Evolutionary conservation across 352 stramenopile genomes (phyloP), one percentile per base, ranked within the genome.

Genomic region (Sclerospora graminicola): DNA sequence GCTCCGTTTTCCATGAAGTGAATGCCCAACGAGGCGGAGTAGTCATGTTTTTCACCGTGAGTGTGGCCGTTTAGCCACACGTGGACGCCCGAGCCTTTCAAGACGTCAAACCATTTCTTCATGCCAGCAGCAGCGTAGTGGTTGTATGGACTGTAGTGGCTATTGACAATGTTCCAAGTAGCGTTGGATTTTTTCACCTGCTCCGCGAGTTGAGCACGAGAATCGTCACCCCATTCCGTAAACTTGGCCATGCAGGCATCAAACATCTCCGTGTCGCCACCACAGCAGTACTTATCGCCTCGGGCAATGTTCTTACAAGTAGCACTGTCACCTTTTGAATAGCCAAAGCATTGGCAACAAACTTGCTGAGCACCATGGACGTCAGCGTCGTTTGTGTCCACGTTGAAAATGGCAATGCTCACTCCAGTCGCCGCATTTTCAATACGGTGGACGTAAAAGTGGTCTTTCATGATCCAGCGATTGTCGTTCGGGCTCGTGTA

Each of bases 1-100:
- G 70, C 74, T 29, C 70, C 74, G 31, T 86, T 86, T 44, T 84
- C 74, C 23, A 86, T 56, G 32, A 86, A 86, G 46, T 86, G 74
- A 4, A 73, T 68, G 8, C 54, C 54, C 15, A 76, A 52, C 2
- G 52, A 46, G 41, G 41, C 23, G 6, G 53, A 61, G 40, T 61
- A 61, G 23, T 61, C 53, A 38, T 61, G 53, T 15, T 61, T 61
- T 27, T 61, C 52, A 14, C n/a, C n/a, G n/a, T n/a, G 53, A 1
- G 47, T 61, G 38, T 61, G 53, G 41, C 53, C 53, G n/a, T 61
- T 50, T 10, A 60, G 68, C 45, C 49, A 73, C 5, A 55, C 42
- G 4, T 73, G 62, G 28, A 73, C 48, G 30, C 49, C 65, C 29
- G 57, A 50, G 13, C 45, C 50, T 8, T 55, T 40, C 6, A 77